Percentiles rank a stretch among this genome's conserved stretches.
These are phyloP conservation scores for sweet orange (Citrus sinensis) DNA, from an alignment of 345 rosid genomes.

Conservation along the genomic window DNA sequence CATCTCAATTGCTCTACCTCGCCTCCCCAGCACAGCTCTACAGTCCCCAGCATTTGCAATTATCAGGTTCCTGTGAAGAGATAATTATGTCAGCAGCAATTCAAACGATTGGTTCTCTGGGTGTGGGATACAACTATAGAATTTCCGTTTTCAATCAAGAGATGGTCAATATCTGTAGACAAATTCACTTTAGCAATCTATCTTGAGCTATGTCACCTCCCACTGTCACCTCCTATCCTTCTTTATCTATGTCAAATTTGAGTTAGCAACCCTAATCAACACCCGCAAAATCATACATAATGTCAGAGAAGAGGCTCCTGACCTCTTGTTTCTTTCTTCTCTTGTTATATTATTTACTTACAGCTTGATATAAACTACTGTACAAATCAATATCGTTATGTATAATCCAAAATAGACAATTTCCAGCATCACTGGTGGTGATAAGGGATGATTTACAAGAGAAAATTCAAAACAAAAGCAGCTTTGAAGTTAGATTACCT, in stretches of 20 bases:
- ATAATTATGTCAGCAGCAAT: background rate
- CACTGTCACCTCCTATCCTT: background rate
- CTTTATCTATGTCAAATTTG: background rate
- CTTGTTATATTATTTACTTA: background rate
- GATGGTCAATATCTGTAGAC: background rate
- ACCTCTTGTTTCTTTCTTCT: background rate
- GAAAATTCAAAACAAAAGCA: background rate
- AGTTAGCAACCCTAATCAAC: background rate
- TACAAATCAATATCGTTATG: background rate
- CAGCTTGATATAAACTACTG: background rate
- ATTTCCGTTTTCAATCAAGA: background rate
- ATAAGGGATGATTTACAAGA: background rate
- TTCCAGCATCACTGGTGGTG: background rate
- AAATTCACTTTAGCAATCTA: background rate
- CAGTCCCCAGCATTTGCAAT: conserved; percentile 98
- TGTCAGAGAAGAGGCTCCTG: background rate
- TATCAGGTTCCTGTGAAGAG: conserved; percentile 54
- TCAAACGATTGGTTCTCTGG: background rate
- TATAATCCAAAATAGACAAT: background rate
- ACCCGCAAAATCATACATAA: background rate
- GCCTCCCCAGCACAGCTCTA: conserved; percentile 87
- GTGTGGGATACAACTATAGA: background rate
- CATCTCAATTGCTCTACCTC: conserved; percentile 90
- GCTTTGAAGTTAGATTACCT: conserved; percentile 41
- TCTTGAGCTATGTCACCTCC: background rate